Conservation (phyloP, 2,329 filamentous ascomycete species). For the Penicillium freii region DNA sequence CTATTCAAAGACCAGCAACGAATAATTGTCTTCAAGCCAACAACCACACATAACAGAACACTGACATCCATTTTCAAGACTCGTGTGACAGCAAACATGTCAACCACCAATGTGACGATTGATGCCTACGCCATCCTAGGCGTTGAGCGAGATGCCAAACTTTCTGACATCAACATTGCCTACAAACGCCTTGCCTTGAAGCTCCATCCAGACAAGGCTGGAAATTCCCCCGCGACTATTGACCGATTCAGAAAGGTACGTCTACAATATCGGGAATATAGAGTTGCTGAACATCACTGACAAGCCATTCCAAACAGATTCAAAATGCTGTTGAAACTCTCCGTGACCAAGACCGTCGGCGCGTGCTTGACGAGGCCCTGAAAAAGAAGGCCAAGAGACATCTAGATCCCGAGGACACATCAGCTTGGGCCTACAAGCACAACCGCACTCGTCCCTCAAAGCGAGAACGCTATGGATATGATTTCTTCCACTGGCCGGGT, state of each 20-base stretch:
- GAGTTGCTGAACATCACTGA: background rate
- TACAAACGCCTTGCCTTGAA: conserved; percentile 38
- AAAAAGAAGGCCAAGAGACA: background rate
- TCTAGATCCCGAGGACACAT: background rate
- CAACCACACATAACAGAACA: background rate
- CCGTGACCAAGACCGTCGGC: conserved; percentile 28
- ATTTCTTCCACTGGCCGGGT: background rate
- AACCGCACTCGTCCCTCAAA: background rate
- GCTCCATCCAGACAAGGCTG: conserved; percentile 36
- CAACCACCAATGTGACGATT: background rate
- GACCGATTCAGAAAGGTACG: conserved; percentile 28
- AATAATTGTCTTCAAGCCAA: background rate
- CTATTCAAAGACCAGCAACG: background rate
- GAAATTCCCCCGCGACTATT: conserved; percentile 5
- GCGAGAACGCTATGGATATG: background rate
- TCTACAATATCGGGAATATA: background rate
- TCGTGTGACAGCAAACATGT: conserved; percentile 6
- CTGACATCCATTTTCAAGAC: background rate
- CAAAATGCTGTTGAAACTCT: conserved; percentile 36
- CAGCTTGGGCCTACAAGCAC: background rate
- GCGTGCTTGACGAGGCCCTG: conserved; percentile 11
- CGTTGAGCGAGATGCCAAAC: conserved; percentile 23
- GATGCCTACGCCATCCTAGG: conserved; percentile 32
- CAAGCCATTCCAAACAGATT: conserved; percentile 23
- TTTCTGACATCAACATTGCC: conserved; percentile 34